Conservation (phyloP, 495 filamentous ascomycete genomes). For the Oidiodendron maius region DNA sequence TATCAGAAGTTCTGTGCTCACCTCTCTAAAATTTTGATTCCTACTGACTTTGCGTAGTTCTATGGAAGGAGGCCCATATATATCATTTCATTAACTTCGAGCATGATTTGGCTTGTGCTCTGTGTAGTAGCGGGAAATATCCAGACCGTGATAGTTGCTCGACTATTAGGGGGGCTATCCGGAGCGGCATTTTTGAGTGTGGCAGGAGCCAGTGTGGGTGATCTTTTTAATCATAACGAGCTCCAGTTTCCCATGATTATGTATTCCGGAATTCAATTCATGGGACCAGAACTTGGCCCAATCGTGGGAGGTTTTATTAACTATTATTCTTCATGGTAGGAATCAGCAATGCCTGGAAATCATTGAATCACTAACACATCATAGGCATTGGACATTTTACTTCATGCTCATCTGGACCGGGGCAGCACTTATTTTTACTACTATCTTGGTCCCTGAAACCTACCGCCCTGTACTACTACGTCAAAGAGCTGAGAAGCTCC, state of each 20-base stretch:
- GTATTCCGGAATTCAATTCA: neutral
- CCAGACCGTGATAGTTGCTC: slow-evolving; percentile 67
- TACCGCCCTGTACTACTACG: neutral
- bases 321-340: slow-evolving; percentile 1
- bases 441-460: neutral
- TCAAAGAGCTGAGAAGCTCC: neutral
- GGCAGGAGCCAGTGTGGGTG: slow-evolving; percentile 54
- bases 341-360: no score
- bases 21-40: neutral
- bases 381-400: neutral
- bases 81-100: slow-evolving; percentile 58
- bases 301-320: slow-evolving; percentile 43
- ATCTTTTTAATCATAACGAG: neutral
- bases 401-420: neutral
- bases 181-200: slow-evolving; percentile 84
- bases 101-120: slow-evolving; percentile 82
- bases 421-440: neutral
- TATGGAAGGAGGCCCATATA: slow-evolving; percentile 84
- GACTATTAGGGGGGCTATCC: slow-evolving; percentile 77
- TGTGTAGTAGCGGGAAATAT: slow-evolving; percentile 80
- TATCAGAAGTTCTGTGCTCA: neutral
- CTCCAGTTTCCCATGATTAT: slow-evolving; percentile 4
- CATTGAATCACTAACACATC: no score
- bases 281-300: slow-evolving; percentile 39
- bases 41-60: slow-evolving; percentile 40